phyloP scores from a whole-genome alignment of 192 early-diverging fungal species.

The Entomortierella beljakovae region DNA sequence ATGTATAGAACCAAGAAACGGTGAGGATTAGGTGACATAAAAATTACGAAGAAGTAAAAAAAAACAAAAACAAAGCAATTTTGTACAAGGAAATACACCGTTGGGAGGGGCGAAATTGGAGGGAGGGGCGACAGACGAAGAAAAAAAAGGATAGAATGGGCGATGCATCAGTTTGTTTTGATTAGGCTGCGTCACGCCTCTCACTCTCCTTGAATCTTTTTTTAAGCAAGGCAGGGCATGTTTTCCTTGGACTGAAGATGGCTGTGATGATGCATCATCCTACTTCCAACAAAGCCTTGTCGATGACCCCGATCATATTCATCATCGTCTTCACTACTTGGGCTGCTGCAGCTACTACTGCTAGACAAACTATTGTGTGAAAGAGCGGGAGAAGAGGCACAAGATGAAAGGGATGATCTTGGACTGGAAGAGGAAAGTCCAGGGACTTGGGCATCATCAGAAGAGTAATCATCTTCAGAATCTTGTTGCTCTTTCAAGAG shows the following conservation, averaged over 20 bases:
- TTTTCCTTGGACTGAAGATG: conserved; percentile 31
- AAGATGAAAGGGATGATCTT: neutral
- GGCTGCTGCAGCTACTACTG: conserved; percentile 5
- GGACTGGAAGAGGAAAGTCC: neutral
- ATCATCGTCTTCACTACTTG: conserved; percentile 12
- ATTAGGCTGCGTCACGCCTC: too few species aligned
- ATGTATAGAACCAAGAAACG: too few species aligned
- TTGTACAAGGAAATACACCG: too few species aligned
- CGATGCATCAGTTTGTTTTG: too few species aligned
- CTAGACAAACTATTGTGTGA: neutral
- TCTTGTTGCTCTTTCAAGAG: conserved; percentile 12
- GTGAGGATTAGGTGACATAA: too few species aligned
- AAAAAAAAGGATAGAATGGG: too few species aligned
- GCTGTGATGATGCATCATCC: conserved; percentile 48
- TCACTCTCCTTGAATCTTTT: neutral
- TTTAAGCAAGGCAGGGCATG: conserved; percentile 37
- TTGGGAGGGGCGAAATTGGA: too few species aligned
- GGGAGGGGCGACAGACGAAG: too few species aligned
- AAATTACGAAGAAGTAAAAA: too few species aligned
- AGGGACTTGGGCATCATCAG: conserved; percentile 19
- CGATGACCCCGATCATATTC: neutral
- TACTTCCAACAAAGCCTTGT: neutral
- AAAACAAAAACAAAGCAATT: too few species aligned
- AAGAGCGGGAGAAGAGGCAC: neutral
- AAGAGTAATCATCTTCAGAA: conserved; percentile 30